phyloP scores from a whole-genome alignment of 2,329 filamentous ascomycete species.

The Westerdykella ornata region DNA sequence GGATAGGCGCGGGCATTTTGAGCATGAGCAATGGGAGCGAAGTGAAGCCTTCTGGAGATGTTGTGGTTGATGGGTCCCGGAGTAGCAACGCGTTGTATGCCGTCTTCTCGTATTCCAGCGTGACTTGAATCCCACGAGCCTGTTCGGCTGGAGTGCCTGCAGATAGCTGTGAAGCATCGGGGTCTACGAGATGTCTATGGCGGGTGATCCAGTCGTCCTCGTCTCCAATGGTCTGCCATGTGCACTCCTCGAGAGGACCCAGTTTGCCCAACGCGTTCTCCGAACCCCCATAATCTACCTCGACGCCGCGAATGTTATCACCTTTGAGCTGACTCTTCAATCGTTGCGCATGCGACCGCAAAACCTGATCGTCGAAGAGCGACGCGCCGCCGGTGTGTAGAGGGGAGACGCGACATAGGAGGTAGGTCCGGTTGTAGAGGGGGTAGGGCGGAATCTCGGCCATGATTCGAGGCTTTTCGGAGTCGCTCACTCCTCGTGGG shows the following conservation, averaged over 20 bases:
- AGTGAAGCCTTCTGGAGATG: constrained; percentile 37
- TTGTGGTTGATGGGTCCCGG: constrained; percentile 28
- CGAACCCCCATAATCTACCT: constrained; percentile 34
- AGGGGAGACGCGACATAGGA: constrained; percentile 49
- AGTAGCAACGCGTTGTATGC: constrained; percentile 48
- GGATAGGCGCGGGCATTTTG: constrained; percentile 45
- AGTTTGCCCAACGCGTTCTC: constrained; percentile 41
- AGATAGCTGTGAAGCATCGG: constrained; percentile 25
- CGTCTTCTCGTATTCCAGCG: constrained; percentile 46
- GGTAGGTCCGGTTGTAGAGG: constrained; percentile 50
- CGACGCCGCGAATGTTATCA: constrained; percentile 43
- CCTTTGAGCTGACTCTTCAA: constrained; percentile 46
- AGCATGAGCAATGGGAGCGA: constrained; percentile 47
- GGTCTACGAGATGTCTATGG: constrained; percentile 27
- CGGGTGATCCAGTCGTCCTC: constrained; percentile 38
- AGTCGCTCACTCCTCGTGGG: no score
- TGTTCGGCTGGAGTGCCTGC: constrained; percentile 12
- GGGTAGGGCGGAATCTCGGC: constrained; percentile 37
- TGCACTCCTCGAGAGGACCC: constrained; percentile 44
- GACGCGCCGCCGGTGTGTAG: constrained; percentile 42
- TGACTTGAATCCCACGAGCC: constrained; percentile 43
- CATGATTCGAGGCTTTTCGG: constrained; percentile 14
- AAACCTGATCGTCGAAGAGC: constrained; percentile 32
- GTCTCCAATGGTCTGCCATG: constrained; percentile 40
- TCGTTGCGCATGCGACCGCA: constrained; percentile 44